phyloP scores from a whole-genome alignment of 1,284 basidiomycete species.

The Inonotus obliquus region DNA sequence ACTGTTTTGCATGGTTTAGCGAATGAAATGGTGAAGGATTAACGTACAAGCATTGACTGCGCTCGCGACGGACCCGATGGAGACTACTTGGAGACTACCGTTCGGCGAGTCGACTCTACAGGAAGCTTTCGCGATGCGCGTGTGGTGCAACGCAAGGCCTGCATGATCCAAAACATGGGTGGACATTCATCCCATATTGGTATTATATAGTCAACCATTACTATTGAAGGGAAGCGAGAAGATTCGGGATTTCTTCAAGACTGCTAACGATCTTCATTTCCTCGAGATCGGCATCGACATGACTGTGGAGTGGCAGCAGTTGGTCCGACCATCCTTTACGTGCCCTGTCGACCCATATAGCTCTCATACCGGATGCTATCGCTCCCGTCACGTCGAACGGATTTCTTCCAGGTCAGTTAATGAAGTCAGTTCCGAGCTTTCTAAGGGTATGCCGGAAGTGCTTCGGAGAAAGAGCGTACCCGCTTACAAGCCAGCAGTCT shows the following conservation, averaged over 20 bases:
- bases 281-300: not conserved
- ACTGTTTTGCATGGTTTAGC: too few species aligned
- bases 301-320: slow-evolving; percentile 16
- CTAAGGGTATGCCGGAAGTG: not conserved
- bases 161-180: too few species aligned
- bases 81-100: too few species aligned
- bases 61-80: too few species aligned
- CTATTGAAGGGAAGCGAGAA: not conserved
- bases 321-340: slow-evolving; percentile 29
- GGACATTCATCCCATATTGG: too few species aligned
- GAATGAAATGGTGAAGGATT: too few species aligned
- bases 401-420: slow-evolving; percentile 23
- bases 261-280: slow-evolving; percentile 23
- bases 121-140: too few species aligned
- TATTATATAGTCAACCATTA: not conserved
- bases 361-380: slow-evolving; percentile 26
- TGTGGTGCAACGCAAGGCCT: too few species aligned
- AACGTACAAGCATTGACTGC: too few species aligned
- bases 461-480: slow-evolving; percentile 22
- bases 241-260: slow-evolving; percentile 21
- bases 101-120: too few species aligned
- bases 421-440: too few species aligned
- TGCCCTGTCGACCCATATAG: slow-evolving; percentile 31
- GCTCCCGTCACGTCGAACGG: slow-evolving; percentile 34
- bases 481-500: slow-evolving; percentile 31